Conservation (phyloP, 768 basidiomycete species). For the Suillus hirtellus region DNA sequence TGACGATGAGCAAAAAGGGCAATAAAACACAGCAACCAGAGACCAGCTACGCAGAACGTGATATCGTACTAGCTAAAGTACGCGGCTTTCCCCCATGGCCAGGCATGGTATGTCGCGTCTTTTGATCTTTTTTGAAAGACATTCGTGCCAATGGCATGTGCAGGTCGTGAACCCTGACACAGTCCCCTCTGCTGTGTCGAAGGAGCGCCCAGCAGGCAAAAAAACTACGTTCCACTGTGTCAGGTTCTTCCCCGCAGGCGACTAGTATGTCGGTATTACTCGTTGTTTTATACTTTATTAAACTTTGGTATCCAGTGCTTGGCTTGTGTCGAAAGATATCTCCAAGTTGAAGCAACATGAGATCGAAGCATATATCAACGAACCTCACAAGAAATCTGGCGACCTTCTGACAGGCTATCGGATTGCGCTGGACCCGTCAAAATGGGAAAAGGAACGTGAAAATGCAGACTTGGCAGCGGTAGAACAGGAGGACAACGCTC, state of each 20-base stretch:
- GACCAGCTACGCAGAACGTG: constrained; percentile 65
- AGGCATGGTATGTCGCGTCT: constrained; percentile 70
- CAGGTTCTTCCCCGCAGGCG: constrained; percentile 91
- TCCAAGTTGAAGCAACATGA: constrained; percentile 74
- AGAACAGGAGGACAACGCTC: constrained; percentile 55
- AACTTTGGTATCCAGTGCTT: constrained; percentile 56
- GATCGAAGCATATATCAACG: constrained; percentile 81
- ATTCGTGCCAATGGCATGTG: constrained; percentile 16
- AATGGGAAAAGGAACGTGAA: constrained; percentile 57
- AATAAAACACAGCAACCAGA: constrained; percentile 40
- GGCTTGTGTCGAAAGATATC: constrained; percentile 83
- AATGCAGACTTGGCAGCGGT: constrained; percentile 36
- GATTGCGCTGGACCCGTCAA: constrained; percentile 71
- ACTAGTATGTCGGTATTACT: constrained; percentile 67
- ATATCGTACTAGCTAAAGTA: constrained; percentile 89
- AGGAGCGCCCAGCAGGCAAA: constrained; percentile 71
- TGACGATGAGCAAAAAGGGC: constrained; percentile 54
- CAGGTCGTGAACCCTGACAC: constrained; percentile 80
- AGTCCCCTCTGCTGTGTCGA: constrained; percentile 60
- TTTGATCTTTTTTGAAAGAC: constrained; percentile 14
- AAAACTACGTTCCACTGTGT: constrained; percentile 73
- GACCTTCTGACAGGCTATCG: constrained; percentile 78
- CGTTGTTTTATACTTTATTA: constrained; percentile 15
- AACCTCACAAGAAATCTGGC: constrained; percentile 72
- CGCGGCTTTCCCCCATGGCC: constrained; percentile 97